A percentile compares a stretch with the other conserved stretches of the same genome.
phyloP scores from a whole-genome alignment of 768 basidiomycete genomes.

The Mycena haematopus region DNA sequence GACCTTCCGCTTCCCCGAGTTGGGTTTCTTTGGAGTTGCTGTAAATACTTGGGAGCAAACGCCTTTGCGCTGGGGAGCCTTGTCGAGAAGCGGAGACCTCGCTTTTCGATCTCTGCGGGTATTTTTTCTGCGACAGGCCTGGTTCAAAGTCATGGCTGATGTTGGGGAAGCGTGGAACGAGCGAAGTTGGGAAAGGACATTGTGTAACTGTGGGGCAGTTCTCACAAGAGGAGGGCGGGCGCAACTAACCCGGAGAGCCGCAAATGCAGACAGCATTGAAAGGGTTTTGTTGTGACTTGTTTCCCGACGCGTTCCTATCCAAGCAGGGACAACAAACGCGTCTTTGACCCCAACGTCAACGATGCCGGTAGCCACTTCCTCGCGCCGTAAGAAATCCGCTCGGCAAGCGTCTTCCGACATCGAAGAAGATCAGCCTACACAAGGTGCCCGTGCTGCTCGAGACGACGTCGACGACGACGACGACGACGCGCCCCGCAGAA shows the following conservation, averaged over 20 bases:
- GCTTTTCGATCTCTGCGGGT: slow-evolving; percentile 53
- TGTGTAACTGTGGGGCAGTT: slow-evolving; percentile 16
- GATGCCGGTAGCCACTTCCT: slow-evolving; percentile 46
- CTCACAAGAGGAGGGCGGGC: slow-evolving; percentile 29
- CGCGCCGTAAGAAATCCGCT: slow-evolving; percentile 46
- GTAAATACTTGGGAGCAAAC: slow-evolving; percentile 85
- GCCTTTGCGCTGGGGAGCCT: slow-evolving; percentile 90
- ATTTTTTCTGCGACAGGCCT: slow-evolving; percentile 80
- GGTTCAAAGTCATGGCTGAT: slow-evolving; percentile 79
- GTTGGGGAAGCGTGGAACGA: slow-evolving; percentile 69
- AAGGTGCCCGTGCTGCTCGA: slow-evolving; percentile 27
- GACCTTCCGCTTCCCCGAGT: slow-evolving; percentile 97
- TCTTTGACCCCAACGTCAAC: slow-evolving; percentile 7
- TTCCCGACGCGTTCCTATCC: slow-evolving; percentile 7
- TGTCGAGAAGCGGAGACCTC: slow-evolving; percentile 81
- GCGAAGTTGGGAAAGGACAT: slow-evolving; percentile 42
- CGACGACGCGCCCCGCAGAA: slow-evolving; percentile 46
- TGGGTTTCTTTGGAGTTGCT: slow-evolving; percentile 94
- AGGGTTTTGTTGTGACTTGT: neutral
- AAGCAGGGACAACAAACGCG: slow-evolving; percentile 11
- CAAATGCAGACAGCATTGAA: slow-evolving; percentile 29
- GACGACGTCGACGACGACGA: slow-evolving; percentile 49
- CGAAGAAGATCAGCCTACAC: slow-evolving; percentile 56
- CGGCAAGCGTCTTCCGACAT: slow-evolving; percentile 65
- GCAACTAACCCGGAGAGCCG: slow-evolving; percentile 42